Percentiles rank a stretch among this genome's conserved stretches.
Conservation (phyloP, 805 yeast species). For the Metschnikowia santaceciliae region DNA sequence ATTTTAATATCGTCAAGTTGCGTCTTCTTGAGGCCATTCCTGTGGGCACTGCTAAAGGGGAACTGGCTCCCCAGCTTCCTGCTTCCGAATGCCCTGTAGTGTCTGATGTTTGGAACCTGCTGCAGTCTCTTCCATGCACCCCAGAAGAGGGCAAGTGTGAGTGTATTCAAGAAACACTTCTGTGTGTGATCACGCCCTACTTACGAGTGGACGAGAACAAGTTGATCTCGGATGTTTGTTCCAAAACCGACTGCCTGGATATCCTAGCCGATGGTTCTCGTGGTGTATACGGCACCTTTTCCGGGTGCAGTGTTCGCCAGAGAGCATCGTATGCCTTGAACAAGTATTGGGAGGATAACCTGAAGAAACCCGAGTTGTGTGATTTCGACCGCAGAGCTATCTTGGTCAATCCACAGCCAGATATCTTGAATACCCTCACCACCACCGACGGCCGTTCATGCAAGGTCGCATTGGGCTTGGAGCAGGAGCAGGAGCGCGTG, state of each 20-base stretch:
- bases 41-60: conserved; percentile 9
- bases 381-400: conserved; percentile 23
- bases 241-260: conserved; percentile 35
- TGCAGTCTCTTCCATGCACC: conserved; percentile 30
- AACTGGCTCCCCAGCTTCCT: neutral
- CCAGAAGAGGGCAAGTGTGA: conserved; percentile 44
- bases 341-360: conserved; percentile 27
- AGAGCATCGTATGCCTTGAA: conserved; percentile 40
- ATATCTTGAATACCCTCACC: conserved; percentile 16
- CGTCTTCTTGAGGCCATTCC: conserved; percentile 23
- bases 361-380: conserved; percentile 19
- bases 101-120: conserved; percentile 11
- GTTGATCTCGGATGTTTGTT: conserved; percentile 33
- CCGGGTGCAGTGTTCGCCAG: conserved; percentile 38
- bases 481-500: neutral
- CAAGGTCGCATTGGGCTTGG: conserved; percentile 4
- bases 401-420: conserved; percentile 18
- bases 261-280: conserved; percentile 30
- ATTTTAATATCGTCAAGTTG: conserved; percentile 27
- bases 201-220: conserved; percentile 17
- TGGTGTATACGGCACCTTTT: conserved; percentile 42
- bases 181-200: conserved; percentile 34
- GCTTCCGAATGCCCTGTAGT: conserved; percentile 7
- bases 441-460: conserved; percentile 27
- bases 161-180: conserved; percentile 38